Base-by-base conservation (phyloP, 306 rosid genomes). In the Canavalia gladiata region DNA sequence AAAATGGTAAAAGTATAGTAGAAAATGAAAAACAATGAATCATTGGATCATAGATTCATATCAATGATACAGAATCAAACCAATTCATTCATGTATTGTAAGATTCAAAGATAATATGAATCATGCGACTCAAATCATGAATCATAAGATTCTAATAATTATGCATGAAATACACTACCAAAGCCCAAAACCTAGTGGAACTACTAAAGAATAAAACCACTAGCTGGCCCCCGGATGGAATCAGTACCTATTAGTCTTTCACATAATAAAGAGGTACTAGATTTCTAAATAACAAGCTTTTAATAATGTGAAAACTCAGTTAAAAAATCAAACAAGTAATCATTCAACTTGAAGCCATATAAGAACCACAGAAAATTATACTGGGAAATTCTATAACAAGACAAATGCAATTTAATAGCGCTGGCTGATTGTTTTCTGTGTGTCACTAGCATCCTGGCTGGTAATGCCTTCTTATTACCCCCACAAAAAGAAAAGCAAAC, bases 321-420 rank as follows among this genome's bases (percentile, higher is more conserved):
- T 62, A 58, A 57, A 30, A 42, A 13, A 18, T 51, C 7, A 10
- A 34, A 49, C 31, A 43, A 43, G 52, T 7, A 35, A 33, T 30
- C 70, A 28, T 12, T 47, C 81, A 45, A 39, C 6, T 4, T 2
- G 74, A 31, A 30, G 50, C 49, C 67, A 51, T 39, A 76, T 34
- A 63, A 42, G 49, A 43, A 55, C 47, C 69, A 41, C 4, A 29
- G 30, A 43, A 63, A 73, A 33, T 29, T 41, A 37, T 69, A 43
- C 41, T 37, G 7, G 52, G 63, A 77, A 31, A 33, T 42, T 83
- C 7, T 52, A 39, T 59, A 55, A 37, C 54, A 47, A 75, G 55
- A 49, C 46, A 76, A 82, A 81, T 66, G 79, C 55, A 68, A 18
- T 37, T 68, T 29, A 56, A 29, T n/a, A 59, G 54, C n/a, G 8